Evolutionary conservation across 331 rosid genomes (phyloP), one percentile per base, ranked within the genome.

Genomic region (Pyrus hybrid): DNA sequence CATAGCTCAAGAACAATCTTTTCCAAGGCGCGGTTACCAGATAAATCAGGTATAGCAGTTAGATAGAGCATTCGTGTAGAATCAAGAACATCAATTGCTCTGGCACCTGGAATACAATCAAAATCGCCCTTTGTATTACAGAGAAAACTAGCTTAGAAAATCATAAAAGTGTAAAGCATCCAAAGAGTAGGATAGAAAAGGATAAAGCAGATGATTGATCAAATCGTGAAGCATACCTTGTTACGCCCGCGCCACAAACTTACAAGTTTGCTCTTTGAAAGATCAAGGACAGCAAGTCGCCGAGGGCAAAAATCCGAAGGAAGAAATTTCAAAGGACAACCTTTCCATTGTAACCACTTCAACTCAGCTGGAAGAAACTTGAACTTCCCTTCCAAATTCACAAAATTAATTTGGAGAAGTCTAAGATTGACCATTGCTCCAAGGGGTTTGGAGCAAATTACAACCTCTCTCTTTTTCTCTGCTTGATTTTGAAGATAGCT

Each of bases 311-410:
- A 84, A 29, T 82, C 80, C 54, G 79, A 77, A 79, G 91, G 83
- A 23, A 91, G 64, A 64, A 20, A 7, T 51, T 54, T 84, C 13
- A 53, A 43, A 66, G 90, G 86, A 54, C 93, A 91, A 20, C 71
- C 88, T 75, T 70, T 86, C 96, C 93, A 91, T 51, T 88, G 90
- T 37, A 91, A 77, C 93, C 93, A 91, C 82, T 80, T 91, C 76
- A 91, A 58, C 54, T 51, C 76, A 8, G 76, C 74, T 5, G 96
- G 93, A 33, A 91, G 84, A 28, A 7, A 76, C 66, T 60, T 76
- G 28, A 70, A 67, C 54, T 65, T 67, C 8, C 96, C 96, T 77
- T 80, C 72, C 77, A 88, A 67, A 67, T 78, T 77, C 80, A 78
- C 57, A 76, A 85, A 33, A 74, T 88, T 87, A 63, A 88, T 87